phyloP scores from a whole-genome alignment of 2,329 filamentous ascomycete genomes.

The Scolecobasidium constrictum region DNA sequence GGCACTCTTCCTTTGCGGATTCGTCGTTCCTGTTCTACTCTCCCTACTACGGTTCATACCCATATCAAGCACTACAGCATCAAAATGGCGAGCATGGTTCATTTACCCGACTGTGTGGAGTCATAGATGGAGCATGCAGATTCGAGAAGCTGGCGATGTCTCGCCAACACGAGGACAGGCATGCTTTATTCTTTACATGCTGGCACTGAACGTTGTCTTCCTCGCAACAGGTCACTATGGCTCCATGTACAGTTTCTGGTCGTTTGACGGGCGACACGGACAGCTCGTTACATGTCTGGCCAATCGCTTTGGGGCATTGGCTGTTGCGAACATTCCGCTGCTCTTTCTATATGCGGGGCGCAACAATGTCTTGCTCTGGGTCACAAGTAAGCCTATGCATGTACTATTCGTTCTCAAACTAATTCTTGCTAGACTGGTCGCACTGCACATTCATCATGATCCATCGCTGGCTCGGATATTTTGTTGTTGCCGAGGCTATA shows the following conservation, averaged over 20 bases:
- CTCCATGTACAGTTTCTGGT: constrained; percentile 16
- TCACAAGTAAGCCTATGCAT: constrained; percentile 23
- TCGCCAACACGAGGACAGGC: constrained; percentile 32
- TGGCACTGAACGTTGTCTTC: constrained; percentile 28
- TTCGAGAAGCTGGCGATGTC: neutral
- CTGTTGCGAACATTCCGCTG: constrained; percentile 30
- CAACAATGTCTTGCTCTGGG: constrained; percentile 37
- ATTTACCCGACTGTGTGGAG: no score
- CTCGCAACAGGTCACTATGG: constrained; percentile 16
- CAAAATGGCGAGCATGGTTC: no score
- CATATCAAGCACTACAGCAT: no score
- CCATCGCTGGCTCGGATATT: constrained; percentile 38
- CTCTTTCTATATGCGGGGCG: constrained; percentile 34
- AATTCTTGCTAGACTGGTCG: constrained; percentile 26
- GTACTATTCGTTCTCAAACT: neutral
- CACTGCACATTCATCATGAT: constrained; percentile 38
- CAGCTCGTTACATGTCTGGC: constrained; percentile 26
- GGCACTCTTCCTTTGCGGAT: no score
- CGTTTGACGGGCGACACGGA: constrained; percentile 8
- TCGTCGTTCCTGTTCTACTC: no score
- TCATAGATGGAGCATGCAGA: neutral
- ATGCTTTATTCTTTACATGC: constrained; percentile 31
- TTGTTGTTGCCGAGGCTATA: constrained; percentile 33
- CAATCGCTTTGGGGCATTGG: constrained; percentile 31
- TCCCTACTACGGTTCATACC: no score